phyloP scores from a whole-genome alignment of 208 protist species.

The Acanthamoeba royreba region DNA sequence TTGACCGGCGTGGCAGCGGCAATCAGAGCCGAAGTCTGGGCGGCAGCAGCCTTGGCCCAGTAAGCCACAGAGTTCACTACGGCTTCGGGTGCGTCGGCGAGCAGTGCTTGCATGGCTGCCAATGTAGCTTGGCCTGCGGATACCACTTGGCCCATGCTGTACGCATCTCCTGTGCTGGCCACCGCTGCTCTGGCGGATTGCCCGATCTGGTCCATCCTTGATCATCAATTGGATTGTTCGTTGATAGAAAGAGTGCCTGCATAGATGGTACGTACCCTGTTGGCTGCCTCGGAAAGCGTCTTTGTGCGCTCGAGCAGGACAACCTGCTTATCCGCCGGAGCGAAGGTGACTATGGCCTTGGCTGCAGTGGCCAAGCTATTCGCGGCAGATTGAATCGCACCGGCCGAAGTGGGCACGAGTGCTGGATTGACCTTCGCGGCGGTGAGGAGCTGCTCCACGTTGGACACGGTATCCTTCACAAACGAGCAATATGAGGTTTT shows the following conservation, averaged over 20 bases:
- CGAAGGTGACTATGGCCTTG: neutral
- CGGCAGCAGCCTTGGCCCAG: slow-evolving; percentile 25
- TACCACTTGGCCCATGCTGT: neutral
- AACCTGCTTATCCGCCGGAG: neutral
- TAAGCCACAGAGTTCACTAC: slow-evolving; percentile 6
- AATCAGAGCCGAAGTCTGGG: neutral
- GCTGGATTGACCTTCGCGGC: slow-evolving; percentile 1
- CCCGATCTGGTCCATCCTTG: too few species aligned
- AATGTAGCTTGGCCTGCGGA: neutral
- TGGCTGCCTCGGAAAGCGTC: neutral
- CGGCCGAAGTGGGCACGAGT: neutral
- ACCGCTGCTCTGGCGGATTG: neutral
- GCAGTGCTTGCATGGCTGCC: slow-evolving; percentile 13
- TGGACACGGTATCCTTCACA: neutral
- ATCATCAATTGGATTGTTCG: neutral
- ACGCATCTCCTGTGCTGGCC: neutral
- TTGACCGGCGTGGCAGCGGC: neutral
- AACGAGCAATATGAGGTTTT: neutral
- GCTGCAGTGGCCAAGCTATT: neutral
- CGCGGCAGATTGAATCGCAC: neutral
- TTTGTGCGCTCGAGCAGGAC: neutral
- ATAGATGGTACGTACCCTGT: neutral
- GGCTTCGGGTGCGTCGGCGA: neutral
- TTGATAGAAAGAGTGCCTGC: neutral
- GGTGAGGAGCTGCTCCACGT: neutral